phyloP scores from a whole-genome alignment of 2,329 filamentous ascomycete genomes.

The Diaporthe sp. region DNA sequence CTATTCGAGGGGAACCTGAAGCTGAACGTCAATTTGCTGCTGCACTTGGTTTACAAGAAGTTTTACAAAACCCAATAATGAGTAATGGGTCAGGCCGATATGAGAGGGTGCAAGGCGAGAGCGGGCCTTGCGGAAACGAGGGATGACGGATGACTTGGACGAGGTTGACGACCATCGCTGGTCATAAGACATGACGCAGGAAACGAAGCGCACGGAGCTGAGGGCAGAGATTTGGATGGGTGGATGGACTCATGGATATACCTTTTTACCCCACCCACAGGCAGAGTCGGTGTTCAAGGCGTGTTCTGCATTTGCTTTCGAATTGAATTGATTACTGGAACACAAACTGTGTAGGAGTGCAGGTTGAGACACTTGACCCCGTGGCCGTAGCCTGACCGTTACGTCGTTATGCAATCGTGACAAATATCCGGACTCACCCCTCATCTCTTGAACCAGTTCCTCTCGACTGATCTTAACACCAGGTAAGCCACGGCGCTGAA shows the following conservation, averaged over 20 bases:
- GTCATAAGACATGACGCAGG: slow-evolving; percentile 34
- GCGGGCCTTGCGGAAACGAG: background rate
- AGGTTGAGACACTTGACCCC: background rate
- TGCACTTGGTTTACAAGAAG: slow-evolving; percentile 99
- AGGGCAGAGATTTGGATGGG: slow-evolving; percentile 14
- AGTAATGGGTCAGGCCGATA: background rate
- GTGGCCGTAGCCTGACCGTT: background rate
- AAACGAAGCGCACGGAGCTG: slow-evolving; percentile 17
- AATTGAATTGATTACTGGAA: slow-evolving; percentile 36
- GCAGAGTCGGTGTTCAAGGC: slow-evolving; percentile 39
- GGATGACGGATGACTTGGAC: slow-evolving; percentile 26
- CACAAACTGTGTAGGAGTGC: background rate
- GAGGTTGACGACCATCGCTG: slow-evolving; percentile 8
- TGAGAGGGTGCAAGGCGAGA: background rate
- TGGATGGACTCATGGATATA: slow-evolving; percentile 37
- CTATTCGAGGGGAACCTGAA: slow-evolving; percentile 88
- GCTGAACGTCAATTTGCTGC: slow-evolving; percentile 95
- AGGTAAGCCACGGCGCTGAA: slow-evolving; percentile 69
- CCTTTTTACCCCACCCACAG: slow-evolving; percentile 34
- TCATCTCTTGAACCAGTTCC: slow-evolving; percentile 53
- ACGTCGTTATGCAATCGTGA: background rate
- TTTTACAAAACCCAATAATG: slow-evolving; percentile 83
- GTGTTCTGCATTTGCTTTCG: slow-evolving; percentile 36
- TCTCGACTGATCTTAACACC: slow-evolving; percentile 61
- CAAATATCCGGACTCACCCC: background rate